Evolutionary conservation across 192 early-diverging fungal species (phyloP), one percentile per base, ranked within the genome.

Genomic region (Podila verticillata): DNA sequence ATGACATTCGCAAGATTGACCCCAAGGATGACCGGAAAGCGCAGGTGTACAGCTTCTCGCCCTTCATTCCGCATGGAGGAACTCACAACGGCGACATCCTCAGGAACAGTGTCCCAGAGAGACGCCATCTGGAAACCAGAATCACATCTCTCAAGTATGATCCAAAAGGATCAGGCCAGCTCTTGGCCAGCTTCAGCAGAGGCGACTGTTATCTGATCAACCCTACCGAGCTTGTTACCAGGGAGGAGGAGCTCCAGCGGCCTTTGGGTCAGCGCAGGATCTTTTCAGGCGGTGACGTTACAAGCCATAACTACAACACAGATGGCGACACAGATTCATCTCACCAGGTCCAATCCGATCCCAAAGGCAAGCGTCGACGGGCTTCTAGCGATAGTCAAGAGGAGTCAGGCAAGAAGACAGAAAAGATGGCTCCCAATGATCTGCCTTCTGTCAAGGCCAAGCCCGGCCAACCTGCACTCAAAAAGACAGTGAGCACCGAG

Each of bases 121-220:
- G 74, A 30, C 48, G 24, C 29, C 48, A 15, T 15, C 47, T 60
- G 26, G 66, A 64, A 17, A 74, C 68, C 22, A 75, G 54, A 34
- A 85, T 85, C 24, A 85, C 84, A 2, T 79, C 68, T 19, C 68
- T 85, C 19, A 79, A 83, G 24, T 83, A 75, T 49, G 84, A 85
- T 64, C 84, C 84, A 6, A 68, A 62, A 31, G 59, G 84, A 20
- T 57, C 65, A 48, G 84, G 84, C 49, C 75, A 85, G n/a, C 67
- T 85, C 19, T 64, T 79, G 63, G 84, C 56, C 9, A 85, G 84
- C 65, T 85, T 83, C 59, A 80, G 75, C 17, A 32, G 69, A 70
- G 73, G 73, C 36, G 65, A 79, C 44, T 70, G 77, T 26, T 83
- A 65, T 61, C 44, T 83, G 35, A 70, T 85, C 31, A 65, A 68